These are phyloP conservation scores for Penicillium brasilianum DNA, from an alignment of 2,329 filamentous ascomycete genomes.

Conservation along the genomic window DNA sequence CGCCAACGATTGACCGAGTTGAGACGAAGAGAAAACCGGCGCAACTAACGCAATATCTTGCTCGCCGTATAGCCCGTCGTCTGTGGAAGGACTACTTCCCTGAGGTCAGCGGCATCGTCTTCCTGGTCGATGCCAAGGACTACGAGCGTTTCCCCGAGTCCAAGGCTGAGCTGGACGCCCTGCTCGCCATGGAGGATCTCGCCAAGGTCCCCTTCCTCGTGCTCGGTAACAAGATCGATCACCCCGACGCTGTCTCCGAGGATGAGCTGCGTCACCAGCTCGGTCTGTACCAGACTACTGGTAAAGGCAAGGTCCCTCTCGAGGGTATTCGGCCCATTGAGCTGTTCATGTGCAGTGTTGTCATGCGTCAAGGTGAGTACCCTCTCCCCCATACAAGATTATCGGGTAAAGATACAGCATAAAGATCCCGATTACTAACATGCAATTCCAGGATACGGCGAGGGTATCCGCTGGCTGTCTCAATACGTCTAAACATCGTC, in stretches of 20 bases:
- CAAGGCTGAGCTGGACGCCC: constrained; percentile 94
- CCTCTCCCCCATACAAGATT: not conserved
- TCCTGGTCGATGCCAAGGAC: constrained; percentile 97
- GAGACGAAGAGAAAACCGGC: not conserved
- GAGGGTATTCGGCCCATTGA: constrained; percentile 95
- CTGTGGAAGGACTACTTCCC: constrained; percentile 98
- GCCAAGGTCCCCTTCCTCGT: constrained; percentile 94
- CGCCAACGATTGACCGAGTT: constrained; percentile 42
- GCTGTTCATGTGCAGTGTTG: constrained; percentile 98
- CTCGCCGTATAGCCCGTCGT: constrained; percentile 69
- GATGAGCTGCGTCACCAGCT: constrained; percentile 92
- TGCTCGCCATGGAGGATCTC: constrained; percentile 96
- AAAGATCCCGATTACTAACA: constrained; percentile 1
- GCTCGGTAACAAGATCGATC: constrained; percentile 99
- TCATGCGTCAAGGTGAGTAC: constrained; percentile 85
- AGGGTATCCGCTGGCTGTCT: constrained; percentile 88
- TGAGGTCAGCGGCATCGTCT: constrained; percentile 94
- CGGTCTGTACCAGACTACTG: constrained; percentile 93
- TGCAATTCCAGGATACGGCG: constrained; percentile 70
- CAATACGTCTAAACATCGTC: constrained; percentile 76
- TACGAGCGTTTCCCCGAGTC: constrained; percentile 91
- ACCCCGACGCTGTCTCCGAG: constrained; percentile 92
- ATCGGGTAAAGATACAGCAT: not conserved
- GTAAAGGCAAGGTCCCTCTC: constrained; percentile 90
- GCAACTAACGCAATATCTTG: constrained; percentile 10